A percentile compares a stretch with the other conserved stretches of the same genome.
Evolutionary conservation across 2,329 filamentous ascomycete genomes (phyloP).

Genomic region (Fusarium penzigii): DNA sequence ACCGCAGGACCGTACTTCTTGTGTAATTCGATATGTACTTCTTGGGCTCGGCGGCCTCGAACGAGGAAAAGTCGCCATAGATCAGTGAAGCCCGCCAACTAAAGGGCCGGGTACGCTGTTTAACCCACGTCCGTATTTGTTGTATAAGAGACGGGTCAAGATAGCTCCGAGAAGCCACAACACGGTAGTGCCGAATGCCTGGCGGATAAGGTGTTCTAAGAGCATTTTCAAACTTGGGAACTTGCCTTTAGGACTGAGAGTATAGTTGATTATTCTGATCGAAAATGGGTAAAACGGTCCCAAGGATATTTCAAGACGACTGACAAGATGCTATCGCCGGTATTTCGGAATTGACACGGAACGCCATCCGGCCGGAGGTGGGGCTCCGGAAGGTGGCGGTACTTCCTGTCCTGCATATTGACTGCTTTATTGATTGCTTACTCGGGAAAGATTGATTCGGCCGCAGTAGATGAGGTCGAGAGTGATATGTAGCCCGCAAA

Average conservation of each 20-base stretch:
- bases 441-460: no score
- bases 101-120: constrained; percentile 9
- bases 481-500: no score
- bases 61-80: constrained; percentile 11
- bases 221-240: constrained; percentile 2
- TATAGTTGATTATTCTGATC: no score
- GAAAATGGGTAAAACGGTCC: no score
- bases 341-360: no score
- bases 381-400: no score
- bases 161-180: not conserved
- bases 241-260: not conserved
- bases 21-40: constrained; percentile 12
- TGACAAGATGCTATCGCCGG: no score
- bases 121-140: constrained; percentile 11
- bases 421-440: no score
- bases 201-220: constrained; percentile 2
- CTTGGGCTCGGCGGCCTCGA: constrained; percentile 10
- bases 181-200: constrained; percentile 1
- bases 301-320: no score
- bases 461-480: no score
- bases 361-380: no score
- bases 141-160: constrained; percentile 1
- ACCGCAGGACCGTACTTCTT: constrained; percentile 11
- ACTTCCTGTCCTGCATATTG: no score
- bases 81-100: constrained; percentile 10